Evolutionary conservation across 805 yeast species (phyloP).

Genomic region (Metschnikowia gelsemii): DNA sequence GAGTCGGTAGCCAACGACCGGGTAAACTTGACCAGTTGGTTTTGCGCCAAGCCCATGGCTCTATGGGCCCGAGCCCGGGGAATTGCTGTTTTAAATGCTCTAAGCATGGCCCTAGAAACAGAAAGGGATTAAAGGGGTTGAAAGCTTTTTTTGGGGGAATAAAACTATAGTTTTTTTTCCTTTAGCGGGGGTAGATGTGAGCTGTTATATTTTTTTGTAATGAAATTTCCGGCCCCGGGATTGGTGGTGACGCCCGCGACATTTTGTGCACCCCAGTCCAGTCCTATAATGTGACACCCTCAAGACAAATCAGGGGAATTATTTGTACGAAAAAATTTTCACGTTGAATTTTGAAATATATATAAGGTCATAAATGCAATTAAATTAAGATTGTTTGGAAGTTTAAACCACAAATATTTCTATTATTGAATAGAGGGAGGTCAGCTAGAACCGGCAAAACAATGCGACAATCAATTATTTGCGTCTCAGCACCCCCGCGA

Average conservation of each 20-base stretch:
- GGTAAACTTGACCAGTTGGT: slow-evolving; percentile 12
- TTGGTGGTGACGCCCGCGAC: slow-evolving; percentile 13
- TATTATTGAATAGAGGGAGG: no score
- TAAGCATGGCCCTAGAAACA: slow-evolving; percentile 33
- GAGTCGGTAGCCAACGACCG: slow-evolving; percentile 55
- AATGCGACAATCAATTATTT: no score
- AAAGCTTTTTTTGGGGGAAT: slow-evolving; percentile 3
- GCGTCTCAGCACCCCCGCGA: slow-evolving; percentile 11
- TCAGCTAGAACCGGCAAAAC: no score
- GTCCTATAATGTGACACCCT: no score
- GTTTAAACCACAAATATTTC: no score
- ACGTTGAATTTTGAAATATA: no score
- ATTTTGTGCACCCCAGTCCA: neutral
- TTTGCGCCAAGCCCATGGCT: slow-evolving; percentile 24
- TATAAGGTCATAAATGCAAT: no score
- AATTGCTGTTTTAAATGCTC: slow-evolving; percentile 40
- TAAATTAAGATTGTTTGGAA: no score
- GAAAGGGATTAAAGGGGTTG: neutral
- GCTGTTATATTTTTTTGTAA: slow-evolving; percentile 7
- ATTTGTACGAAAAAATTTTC: no score
- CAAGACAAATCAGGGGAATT: no score
- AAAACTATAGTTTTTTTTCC: slow-evolving; percentile 8
- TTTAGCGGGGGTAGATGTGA: neutral
- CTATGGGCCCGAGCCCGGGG: slow-evolving; percentile 36
- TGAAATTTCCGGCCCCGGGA: slow-evolving; percentile 15